These are phyloP conservation scores for Paramecium tetraurelia DNA, from an alignment of 73 alveolate species.

Conservation along the genomic window DNA sequence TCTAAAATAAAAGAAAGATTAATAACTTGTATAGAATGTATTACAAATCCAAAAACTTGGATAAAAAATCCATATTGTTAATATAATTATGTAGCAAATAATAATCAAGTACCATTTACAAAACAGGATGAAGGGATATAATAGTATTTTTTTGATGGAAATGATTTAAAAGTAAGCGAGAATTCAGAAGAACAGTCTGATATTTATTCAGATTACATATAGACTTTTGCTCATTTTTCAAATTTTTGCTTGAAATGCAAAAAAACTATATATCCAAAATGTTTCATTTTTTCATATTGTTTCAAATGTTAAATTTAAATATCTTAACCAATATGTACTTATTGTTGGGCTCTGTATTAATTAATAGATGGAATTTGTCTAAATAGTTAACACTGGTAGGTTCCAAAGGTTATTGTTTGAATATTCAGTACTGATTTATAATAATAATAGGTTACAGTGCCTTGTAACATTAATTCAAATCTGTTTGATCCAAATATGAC, in stretches of 20 bases:
- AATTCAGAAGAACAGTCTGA: not conserved
- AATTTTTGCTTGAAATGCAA: not conserved
- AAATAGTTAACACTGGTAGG: no score
- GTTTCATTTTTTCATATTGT: not conserved
- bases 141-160: not conserved
- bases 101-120: not conserved
- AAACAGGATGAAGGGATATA: not conserved
- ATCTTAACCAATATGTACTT: not conserved
- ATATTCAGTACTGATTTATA: not conserved
- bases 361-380: not conserved
- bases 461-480: not conserved
- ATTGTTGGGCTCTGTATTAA: not conserved
- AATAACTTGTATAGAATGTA: not conserved
- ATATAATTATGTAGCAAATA: not conserved
- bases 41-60: not conserved
- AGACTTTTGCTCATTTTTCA: not conserved
- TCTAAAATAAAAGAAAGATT: not conserved
- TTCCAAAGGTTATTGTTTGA: no score
- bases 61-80: not conserved
- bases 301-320: not conserved
- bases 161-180: not conserved
- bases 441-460: not conserved
- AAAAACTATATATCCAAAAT: no score
- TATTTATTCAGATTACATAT: not conserved
- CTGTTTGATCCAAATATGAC: no score